A percentile compares a stretch with the other conserved stretches of the same genome.
Evolutionary conservation across 1,284 basidiomycete genomes (phyloP).

Genomic region (Apiotrichum gamsii): DNA sequence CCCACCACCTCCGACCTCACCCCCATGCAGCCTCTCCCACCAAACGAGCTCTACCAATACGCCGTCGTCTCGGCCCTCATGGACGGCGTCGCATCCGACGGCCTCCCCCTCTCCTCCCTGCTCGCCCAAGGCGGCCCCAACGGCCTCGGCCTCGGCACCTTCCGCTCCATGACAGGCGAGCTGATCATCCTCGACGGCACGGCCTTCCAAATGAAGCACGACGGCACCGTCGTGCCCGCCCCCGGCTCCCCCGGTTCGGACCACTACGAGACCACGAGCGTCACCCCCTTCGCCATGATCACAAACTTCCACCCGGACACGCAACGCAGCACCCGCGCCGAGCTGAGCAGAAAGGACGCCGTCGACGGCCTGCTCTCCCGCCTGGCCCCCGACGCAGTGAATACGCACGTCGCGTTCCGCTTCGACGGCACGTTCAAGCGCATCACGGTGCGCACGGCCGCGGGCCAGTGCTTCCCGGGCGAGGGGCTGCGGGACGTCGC

Average conservation of each 20-base stretch:
- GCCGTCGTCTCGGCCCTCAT: constrained; percentile 16
- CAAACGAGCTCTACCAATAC: constrained; percentile 19
- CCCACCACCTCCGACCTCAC: too few species aligned
- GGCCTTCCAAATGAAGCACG: constrained; percentile 14
- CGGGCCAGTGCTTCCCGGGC: constrained; percentile 11
- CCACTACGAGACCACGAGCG: background rate
- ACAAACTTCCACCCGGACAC: constrained; percentile 3
- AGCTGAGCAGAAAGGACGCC: constrained; percentile 3
- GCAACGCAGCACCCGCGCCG: background rate
- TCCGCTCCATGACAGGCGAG: constrained; percentile 14
- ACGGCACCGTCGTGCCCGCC: constrained; percentile 8
- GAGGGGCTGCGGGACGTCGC: constrained; percentile 10
- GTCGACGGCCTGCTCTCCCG: constrained; percentile 3
- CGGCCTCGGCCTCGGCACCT: constrained; percentile 17
- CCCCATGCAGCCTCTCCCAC: too few species aligned
- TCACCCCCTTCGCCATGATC: constrained; percentile 13
- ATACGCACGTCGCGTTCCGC: constrained; percentile 15
- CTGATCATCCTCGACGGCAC: constrained; percentile 13
- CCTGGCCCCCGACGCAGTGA: constrained; percentile 4
- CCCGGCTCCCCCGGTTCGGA: background rate
- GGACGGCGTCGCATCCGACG: constrained; percentile 14
- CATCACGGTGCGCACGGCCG: constrained; percentile 11
- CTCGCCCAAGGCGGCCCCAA: constrained; percentile 12
- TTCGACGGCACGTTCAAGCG: constrained; percentile 11
- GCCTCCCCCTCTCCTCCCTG: constrained; percentile 5